A percentile compares a stretch with the other conserved stretches of the same genome.
These are phyloP conservation scores for Basipetospora chlamydospora DNA, from an alignment of 2,329 filamentous ascomycete species.

Conservation along the genomic window DNA sequence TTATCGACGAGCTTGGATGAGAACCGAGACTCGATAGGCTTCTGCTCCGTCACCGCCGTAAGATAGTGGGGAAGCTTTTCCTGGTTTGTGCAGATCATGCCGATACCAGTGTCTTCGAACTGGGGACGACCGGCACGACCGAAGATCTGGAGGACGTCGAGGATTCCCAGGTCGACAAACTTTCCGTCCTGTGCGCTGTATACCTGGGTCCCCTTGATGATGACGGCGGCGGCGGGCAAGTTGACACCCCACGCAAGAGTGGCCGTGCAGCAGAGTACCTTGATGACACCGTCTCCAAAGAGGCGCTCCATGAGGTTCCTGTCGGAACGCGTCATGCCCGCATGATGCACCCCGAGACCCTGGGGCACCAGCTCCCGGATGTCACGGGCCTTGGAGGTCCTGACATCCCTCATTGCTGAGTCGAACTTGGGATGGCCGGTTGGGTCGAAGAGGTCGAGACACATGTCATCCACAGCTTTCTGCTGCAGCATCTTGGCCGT, in stretches of 20 bases:
- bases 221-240: slow-evolving; percentile 84
- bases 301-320: slow-evolving; percentile 90
- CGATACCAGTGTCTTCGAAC: slow-evolving; percentile 94
- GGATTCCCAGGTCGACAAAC: slow-evolving; percentile 88
- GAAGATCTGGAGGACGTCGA: slow-evolving; percentile 96
- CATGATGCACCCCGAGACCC: slow-evolving; percentile 89
- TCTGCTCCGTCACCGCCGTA: slow-evolving; percentile 83
- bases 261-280: slow-evolving; percentile 94
- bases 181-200: slow-evolving; percentile 95
- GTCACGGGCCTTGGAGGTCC: slow-evolving; percentile 70
- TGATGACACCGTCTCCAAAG: slow-evolving; percentile 83
- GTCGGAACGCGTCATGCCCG: slow-evolving; percentile 88
- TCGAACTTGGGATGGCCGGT: slow-evolving; percentile 65
- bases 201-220: slow-evolving; percentile 96
- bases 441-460: slow-evolving; percentile 72
- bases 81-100: slow-evolving; percentile 95
- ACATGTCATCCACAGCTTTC: slow-evolving; percentile 69
- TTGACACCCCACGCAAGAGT: slow-evolving; percentile 99
- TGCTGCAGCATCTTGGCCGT: slow-evolving; percentile 77
- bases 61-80: slow-evolving; percentile 87
- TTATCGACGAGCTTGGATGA: slow-evolving; percentile 92
- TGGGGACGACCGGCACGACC: slow-evolving; percentile 95
- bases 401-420: slow-evolving; percentile 69
- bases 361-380: slow-evolving; percentile 80
- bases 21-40: slow-evolving; percentile 95